Percentiles rank a stretch among this genome's conserved stretches.
Evolutionary conservation across 768 basidiomycete genomes (phyloP).

Genomic region (Lepiota subincarnata): DNA sequence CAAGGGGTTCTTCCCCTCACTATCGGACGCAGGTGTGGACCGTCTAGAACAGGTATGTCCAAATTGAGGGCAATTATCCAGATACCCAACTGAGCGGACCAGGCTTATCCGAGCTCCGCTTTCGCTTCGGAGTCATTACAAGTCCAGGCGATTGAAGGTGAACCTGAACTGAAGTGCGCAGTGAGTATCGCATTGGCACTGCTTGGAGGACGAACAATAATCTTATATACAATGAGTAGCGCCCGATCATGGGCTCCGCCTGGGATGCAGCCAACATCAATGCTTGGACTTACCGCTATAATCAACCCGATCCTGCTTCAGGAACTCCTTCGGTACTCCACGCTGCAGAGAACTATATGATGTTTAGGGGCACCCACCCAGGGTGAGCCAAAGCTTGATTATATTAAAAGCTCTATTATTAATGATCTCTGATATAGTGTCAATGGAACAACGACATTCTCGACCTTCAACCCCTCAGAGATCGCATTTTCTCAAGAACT

Average conservation of each 20-base stretch:
- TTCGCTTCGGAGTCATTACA: conserved; percentile 40
- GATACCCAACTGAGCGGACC: neutral
- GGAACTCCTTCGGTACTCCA: conserved; percentile 36
- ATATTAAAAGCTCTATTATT: neutral
- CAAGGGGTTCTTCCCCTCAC: conserved; percentile 39
- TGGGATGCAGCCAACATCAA: conserved; percentile 29
- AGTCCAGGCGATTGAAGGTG: conserved; percentile 45
- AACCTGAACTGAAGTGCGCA: conserved; percentile 47
- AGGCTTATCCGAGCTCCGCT: conserved; percentile 39
- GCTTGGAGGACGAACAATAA: neutral
- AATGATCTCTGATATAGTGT: conserved; percentile 23
- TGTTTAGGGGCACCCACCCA: conserved; percentile 58
- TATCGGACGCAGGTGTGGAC: conserved; percentile 35
- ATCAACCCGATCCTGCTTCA: conserved; percentile 46
- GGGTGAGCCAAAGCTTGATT: conserved; percentile 35
- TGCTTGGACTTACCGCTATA: conserved; percentile 57
- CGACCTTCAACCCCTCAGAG: conserved; percentile 40
- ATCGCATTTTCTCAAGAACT: conserved; percentile 52
- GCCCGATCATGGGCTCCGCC: conserved; percentile 41
- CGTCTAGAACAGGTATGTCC: conserved; percentile 29
- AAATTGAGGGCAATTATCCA: neutral
- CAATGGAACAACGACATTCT: conserved; percentile 53
- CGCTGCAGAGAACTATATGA: conserved; percentile 65
- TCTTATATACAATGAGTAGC: conserved; percentile 21
- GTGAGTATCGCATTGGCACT: conserved; percentile 29